Evolutionary conservation across 495 filamentous ascomycete species (phyloP), one percentile per base, ranked within the genome.

Genomic region (Aspergillus steynii): DNA sequence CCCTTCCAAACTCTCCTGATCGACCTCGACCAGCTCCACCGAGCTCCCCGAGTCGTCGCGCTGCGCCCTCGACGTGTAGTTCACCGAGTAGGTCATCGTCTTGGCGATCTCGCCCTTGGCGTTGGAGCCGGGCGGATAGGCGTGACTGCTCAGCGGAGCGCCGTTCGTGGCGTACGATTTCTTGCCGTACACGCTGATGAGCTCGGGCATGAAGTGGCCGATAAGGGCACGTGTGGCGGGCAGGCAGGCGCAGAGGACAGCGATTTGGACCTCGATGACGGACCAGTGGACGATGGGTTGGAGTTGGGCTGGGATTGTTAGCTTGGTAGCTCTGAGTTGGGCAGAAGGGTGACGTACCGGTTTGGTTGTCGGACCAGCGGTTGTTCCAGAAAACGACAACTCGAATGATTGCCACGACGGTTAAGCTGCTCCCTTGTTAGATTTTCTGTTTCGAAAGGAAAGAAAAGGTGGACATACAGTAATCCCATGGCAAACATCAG

Each of bases 1-100:
- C 37, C 37, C 37, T 42, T 42, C 37, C 12, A 42, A 42, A 42
- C 26, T 50, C 49, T 26, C 28, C 49, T 91, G 93, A 75, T 97
- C 94, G 70, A 64, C 58, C 49, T 64, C 62, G 8, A 64, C 62
- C 58, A 64, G 58, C 12, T 53, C 58, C 14, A 64, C 58, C 7
- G 34, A 60, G 37, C 58, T 64, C 1, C 31, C 47, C 28, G 26
- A 26, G 20, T 58, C 54, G 27, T 28, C 32, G 4, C 55, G 32
- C 27, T 53, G 47, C 15, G 47, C 32, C 47, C 50, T 59, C 27
- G 48, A 42, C 28, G n/a, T 42, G 20, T 64, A 64, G 48, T 65
- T 60, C 9, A 65, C 59, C 5, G 59, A 59, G 50, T 62, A 62
- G 25, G 56, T 55, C 25, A 65, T 53, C 51, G 59, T 58, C 51